Base-by-base conservation (phyloP, 805 yeast species). In the Kodamaea nitidulidarum region DNA sequence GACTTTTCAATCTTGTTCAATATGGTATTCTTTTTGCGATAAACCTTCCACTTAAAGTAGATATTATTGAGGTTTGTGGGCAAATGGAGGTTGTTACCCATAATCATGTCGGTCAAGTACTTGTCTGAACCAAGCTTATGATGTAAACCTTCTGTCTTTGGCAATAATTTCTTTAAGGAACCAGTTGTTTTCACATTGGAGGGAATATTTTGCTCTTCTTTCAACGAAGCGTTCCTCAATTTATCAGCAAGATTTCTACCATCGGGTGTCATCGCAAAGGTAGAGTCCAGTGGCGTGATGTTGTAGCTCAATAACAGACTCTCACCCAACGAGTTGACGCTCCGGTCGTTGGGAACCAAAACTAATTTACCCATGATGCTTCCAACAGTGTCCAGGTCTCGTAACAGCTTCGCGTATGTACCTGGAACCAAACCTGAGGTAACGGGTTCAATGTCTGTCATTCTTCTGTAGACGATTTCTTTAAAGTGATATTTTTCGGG, bases 21-120 rank as follows among this genome's bases (percentile, higher is more conserved):
- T 47, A 91, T 80, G 0, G 95, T 81, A 15, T 88, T 90, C 51
- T 90, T 91, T 43, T 93, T 77, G 52, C 97, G 73, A 85, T 88
- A 86, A 0, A 91, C 95, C 12, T 78, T 81, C 76, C 88, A 91
- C 51, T 84, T 84, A 54, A 82, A 82, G 54, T 88, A 88, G 4
- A 87, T 78, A 3, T 82, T 73, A 41, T 64, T 68, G 26, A 65
- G 48, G 28, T 56, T 64, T 11, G 60, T 49, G 1, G 72, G 70
- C 2, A 66, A 46, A 33, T 49, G 56, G 10, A 58, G 51, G 33
- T 49, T 53, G 39, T 50, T 53, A 2, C 60, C 63, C 6, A 47
- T 47, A 35, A 61, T 49, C 14, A 63, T 58, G 36, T 59, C 62
- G 40, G 60, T 61, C 17, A 62, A 55, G 33, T 58, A 57, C 39